Conservation (phyloP, 2,329 filamentous ascomycete species). For the Chrysoporthe austroafricana region DNA sequence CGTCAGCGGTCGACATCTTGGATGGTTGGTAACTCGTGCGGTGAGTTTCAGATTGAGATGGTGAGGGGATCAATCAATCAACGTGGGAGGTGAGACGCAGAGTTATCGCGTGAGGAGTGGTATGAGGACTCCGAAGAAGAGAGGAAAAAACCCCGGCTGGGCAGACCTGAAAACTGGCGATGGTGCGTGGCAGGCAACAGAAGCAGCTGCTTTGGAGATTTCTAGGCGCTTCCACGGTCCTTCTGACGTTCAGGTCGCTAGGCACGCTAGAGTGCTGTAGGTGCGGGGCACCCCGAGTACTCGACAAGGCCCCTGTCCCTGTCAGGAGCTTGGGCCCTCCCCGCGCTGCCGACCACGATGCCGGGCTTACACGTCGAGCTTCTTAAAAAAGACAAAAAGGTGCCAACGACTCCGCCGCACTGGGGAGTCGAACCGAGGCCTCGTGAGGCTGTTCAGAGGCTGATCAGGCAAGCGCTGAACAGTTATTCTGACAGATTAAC, state of each 20-base stretch:
- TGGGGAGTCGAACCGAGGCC: no score
- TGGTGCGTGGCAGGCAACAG: conserved; percentile 12
- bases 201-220: conserved; percentile 23
- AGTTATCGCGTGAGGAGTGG: neutral
- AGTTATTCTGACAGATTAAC: no score
- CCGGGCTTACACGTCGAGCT: neutral
- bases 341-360: neutral
- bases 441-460: no score
- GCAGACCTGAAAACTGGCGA: conserved; percentile 15
- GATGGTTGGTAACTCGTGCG: neutral
- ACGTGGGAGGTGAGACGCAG: neutral
- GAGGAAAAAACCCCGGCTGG: neutral
- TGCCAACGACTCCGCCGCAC: no score
- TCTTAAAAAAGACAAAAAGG: no score
- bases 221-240: conserved; percentile 28
- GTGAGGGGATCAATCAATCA: neutral
- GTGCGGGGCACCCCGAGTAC: neutral
- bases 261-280: no score
- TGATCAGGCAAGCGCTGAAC: no score
- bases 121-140: neutral
- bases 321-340: neutral
- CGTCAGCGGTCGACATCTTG: conserved; percentile 64
- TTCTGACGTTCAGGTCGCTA: neutral
- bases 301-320: neutral
- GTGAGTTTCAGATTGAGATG: neutral